Evolutionary conservation across 2,329 filamentous ascomycete species (phyloP).

Genomic region (Ophiocordyceps sinensis): DNA sequence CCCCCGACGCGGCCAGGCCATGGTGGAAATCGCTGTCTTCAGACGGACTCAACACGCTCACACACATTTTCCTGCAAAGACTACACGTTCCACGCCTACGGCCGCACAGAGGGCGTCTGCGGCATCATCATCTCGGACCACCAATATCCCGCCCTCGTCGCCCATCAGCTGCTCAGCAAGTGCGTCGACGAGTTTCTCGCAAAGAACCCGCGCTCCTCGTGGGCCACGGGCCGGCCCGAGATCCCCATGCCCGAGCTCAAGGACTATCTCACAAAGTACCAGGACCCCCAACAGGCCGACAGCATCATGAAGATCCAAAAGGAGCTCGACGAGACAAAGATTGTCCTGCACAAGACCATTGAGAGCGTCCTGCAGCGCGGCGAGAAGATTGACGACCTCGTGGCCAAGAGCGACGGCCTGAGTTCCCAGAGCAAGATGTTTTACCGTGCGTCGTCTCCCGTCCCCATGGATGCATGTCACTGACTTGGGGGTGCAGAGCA

Average conservation of each 20-base stretch:
- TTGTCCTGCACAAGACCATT: constrained; percentile 93
- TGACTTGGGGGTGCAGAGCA: constrained; percentile 24
- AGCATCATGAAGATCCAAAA: constrained; percentile 92
- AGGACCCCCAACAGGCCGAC: constrained; percentile 79
- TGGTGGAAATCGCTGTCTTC: neutral
- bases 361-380: constrained; percentile 75
- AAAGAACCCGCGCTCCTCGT: constrained; percentile 57
- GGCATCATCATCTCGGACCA: constrained; percentile 67
- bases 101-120: constrained; percentile 57
- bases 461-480: constrained; percentile 2
- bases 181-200: constrained; percentile 75
- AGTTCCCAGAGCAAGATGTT: constrained; percentile 96
- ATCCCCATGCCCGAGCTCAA: constrained; percentile 60
- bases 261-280: constrained; percentile 60
- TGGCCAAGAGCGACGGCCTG: constrained; percentile 82
- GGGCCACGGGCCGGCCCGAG: constrained; percentile 37
- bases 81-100: constrained; percentile 68
- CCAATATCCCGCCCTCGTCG: constrained; percentile 63
- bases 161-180: constrained; percentile 77
- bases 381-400: constrained; percentile 91
- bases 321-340: constrained; percentile 95
- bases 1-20: neutral
- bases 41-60: constrained; percentile 4
- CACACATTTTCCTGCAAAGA: constrained; percentile 18
- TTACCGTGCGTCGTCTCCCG: constrained; percentile 49